phyloP scores from a whole-genome alignment of 352 stramenopile genomes.

The Globisporangium orthogonon region DNA sequence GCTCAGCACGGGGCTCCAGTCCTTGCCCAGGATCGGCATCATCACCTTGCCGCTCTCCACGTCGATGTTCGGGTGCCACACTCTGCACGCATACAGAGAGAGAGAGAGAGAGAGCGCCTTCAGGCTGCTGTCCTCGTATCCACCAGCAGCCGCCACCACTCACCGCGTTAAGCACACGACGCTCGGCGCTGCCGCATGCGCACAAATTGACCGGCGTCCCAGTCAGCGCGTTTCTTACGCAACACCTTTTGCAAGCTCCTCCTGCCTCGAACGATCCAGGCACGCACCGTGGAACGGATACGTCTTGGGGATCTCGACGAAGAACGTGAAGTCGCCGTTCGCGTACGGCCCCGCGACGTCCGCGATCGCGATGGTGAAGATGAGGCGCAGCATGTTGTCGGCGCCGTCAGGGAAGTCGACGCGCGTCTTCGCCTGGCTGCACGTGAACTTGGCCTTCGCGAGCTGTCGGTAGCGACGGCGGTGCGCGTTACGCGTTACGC shows the following conservation, averaged over 20 bases:
- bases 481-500: no score
- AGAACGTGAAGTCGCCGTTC: slow-evolving; percentile 84
- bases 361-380: slow-evolving; percentile 76
- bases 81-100: slow-evolving; percentile 20
- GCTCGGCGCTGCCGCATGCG: slow-evolving; percentile 35
- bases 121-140: not conserved
- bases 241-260: not conserved
- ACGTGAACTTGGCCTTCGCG: slow-evolving; percentile 77
- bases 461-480: slow-evolving; percentile 16
- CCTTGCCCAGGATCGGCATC: slow-evolving; percentile 79
- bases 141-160: not conserved
- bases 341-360: slow-evolving; percentile 68
- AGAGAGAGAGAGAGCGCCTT: not conserved
- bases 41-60: slow-evolving; percentile 69
- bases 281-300: slow-evolving; percentile 79
- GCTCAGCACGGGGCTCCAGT: slow-evolving; percentile 80
- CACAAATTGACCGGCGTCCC: no score
- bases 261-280: not conserved
- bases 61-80: slow-evolving; percentile 86
- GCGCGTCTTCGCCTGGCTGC: slow-evolving; percentile 62
- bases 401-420: slow-evolving; percentile 80
- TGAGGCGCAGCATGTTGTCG: slow-evolving; percentile 75
- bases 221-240: not conserved
- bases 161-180: slow-evolving; percentile 70
- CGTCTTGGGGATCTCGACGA: slow-evolving; percentile 82